Conservation (phyloP, 345 rosid genomes). For the Populus davidiana region DNA sequence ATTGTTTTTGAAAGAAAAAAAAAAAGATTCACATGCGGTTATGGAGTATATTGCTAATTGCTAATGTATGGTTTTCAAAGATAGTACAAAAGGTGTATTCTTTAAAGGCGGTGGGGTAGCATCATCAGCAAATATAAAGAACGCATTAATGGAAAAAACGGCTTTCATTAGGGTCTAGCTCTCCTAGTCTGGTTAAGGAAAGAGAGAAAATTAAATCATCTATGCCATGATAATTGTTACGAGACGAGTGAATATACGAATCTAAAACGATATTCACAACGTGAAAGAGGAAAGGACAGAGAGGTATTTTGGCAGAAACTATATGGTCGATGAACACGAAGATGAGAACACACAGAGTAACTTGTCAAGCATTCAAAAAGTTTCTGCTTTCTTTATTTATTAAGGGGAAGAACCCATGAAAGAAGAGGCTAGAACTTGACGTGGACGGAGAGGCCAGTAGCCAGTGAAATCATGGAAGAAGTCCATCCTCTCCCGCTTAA, state of each 20-base stretch:
- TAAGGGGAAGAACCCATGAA: too few species aligned
- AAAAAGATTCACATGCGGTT: background rate
- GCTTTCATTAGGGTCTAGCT: background rate
- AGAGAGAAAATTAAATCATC: background rate
- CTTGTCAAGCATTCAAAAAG: background rate
- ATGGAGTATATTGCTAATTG: too few species aligned
- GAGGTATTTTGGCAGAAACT: background rate
- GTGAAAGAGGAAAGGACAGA: background rate
- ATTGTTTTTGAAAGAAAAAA: constrained; percentile 1
- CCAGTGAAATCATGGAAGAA: too few species aligned
- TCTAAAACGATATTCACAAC: background rate
- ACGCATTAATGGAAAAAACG: background rate
- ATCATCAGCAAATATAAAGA: background rate
- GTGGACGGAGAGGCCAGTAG: too few species aligned
- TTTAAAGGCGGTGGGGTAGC: background rate
- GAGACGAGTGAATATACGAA: background rate
- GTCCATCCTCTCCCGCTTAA: too few species aligned
- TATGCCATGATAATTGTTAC: background rate
- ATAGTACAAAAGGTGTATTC: background rate
- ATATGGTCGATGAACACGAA: background rate
- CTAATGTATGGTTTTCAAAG: background rate
- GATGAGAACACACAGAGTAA: background rate
- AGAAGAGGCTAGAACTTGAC: too few species aligned
- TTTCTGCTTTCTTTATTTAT: background rate
- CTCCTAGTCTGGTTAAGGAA: background rate